These are phyloP conservation scores for Mollisia scopiformis DNA, from an alignment of 2,329 filamentous ascomycete genomes.

Conservation along the genomic window DNA sequence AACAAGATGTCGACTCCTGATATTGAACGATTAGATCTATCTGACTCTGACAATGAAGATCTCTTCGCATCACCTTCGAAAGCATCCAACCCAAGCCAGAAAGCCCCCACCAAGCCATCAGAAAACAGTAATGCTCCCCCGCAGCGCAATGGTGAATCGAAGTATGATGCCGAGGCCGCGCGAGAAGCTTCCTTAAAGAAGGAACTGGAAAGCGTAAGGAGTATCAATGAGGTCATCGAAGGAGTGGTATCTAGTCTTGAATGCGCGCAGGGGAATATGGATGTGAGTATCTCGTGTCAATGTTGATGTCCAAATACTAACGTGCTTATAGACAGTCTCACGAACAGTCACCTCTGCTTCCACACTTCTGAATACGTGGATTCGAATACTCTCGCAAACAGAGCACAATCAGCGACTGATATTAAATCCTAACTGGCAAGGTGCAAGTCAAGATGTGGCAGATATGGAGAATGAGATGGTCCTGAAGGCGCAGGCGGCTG, in stretches of 20 bases:
- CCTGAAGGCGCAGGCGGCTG: slow-evolving; percentile 74
- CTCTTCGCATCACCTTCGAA: slow-evolving; percentile 59
- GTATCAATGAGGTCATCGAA: slow-evolving; percentile 88
- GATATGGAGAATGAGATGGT: slow-evolving; percentile 82
- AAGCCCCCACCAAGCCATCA: slow-evolving; percentile 19
- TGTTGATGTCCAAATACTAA: neutral
- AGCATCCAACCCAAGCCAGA: slow-evolving; percentile 34
- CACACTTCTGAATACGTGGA: slow-evolving; percentile 92
- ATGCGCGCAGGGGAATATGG: slow-evolving; percentile 77
- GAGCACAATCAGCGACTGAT: slow-evolving; percentile 96
- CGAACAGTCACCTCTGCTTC: slow-evolving; percentile 86
- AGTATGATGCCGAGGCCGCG: slow-evolving; percentile 65
- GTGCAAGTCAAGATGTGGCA: slow-evolving; percentile 82
- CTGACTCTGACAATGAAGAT: slow-evolving; percentile 58
- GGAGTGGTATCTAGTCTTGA: slow-evolving; percentile 72
- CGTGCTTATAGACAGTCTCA: slow-evolving; percentile 68
- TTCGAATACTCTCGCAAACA: slow-evolving; percentile 91
- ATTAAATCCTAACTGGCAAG: slow-evolving; percentile 86
- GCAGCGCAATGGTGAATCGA: slow-evolving; percentile 46
- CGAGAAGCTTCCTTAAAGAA: slow-evolving; percentile 75
- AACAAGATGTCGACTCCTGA: slow-evolving; percentile 44
- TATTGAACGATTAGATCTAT: slow-evolving; percentile 53
- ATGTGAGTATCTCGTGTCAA: slow-evolving; percentile 48
- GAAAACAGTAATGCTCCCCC: slow-evolving; percentile 31
- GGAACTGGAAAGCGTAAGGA: slow-evolving; percentile 81